Evolutionary conservation across 352 stramenopile species (phyloP).

Genomic region (Phytophthora melonis): DNA sequence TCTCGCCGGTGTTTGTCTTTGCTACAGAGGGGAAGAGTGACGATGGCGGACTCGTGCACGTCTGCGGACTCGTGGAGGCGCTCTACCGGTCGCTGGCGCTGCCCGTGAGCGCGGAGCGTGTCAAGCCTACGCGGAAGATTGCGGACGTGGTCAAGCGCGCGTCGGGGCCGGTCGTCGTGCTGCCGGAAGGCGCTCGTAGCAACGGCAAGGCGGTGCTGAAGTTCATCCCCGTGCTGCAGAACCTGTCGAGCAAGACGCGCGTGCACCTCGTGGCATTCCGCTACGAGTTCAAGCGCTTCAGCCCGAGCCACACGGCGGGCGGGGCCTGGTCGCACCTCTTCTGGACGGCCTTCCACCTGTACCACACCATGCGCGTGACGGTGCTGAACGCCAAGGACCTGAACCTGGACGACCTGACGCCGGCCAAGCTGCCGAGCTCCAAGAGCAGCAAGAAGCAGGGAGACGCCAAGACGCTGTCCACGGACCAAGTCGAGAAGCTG

Average conservation of each 20-base stretch:
- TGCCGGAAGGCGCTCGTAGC: constrained; percentile 79
- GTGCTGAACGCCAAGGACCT: constrained; percentile 71
- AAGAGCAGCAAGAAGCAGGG: constrained; percentile 38
- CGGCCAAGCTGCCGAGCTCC: constrained; percentile 30
- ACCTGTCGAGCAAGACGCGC: constrained; percentile 58
- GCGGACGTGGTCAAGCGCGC: constrained; percentile 71
- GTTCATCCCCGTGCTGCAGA: constrained; percentile 78
- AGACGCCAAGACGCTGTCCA: constrained; percentile 48
- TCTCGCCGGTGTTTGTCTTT: constrained; percentile 85
- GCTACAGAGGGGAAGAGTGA: constrained; percentile 54
- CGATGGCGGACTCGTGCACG: constrained; percentile 65
- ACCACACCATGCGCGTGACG: constrained; percentile 74
- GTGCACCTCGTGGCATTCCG: constrained; percentile 82
- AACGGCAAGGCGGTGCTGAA: constrained; percentile 82
- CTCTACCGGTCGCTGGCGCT: constrained; percentile 65
- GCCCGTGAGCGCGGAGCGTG: constrained; percentile 48
- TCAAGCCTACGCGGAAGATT: constrained; percentile 66
- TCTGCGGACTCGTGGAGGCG: constrained; percentile 72
- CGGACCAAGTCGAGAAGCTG: constrained; percentile 67
- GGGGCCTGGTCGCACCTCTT: constrained; percentile 69
- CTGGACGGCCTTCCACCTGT: constrained; percentile 70
- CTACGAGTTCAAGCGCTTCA: constrained; percentile 82
- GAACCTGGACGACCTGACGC: constrained; percentile 55
- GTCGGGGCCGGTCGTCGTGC: constrained; percentile 74
- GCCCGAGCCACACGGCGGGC: constrained; percentile 74